These are phyloP conservation scores for Globisporangium spiculum DNA, from an alignment of 352 stramenopile genomes.

Conservation along the genomic window DNA sequence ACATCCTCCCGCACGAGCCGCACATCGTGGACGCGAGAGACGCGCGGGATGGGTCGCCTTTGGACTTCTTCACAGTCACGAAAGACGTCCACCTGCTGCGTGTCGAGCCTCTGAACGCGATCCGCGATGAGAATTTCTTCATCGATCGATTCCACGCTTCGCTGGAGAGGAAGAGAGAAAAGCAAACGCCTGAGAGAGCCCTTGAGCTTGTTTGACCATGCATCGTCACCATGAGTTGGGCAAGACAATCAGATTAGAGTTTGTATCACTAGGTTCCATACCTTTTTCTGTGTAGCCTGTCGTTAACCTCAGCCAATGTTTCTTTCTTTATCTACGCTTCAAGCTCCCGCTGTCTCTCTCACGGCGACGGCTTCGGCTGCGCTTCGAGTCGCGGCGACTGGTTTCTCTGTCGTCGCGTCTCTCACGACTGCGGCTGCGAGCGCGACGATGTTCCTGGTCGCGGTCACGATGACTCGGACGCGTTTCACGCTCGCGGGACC, in stretches of 20 bases:
- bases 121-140: slow-evolving; percentile 51
- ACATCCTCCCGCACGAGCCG: slow-evolving; percentile 59
- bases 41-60: slow-evolving; percentile 20
- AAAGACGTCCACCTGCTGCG: slow-evolving; percentile 54
- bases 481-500: background rate
- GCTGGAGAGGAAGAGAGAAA: slow-evolving; percentile 4
- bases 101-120: slow-evolving; percentile 65
- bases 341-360: slow-evolving; percentile 9
- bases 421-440: slow-evolving; percentile 22
- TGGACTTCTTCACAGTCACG: slow-evolving; percentile 33
- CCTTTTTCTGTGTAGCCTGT: background rate
- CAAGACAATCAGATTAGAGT: background rate
- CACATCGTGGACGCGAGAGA: slow-evolving; percentile 70
- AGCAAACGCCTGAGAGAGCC: slow-evolving; percentile 1
- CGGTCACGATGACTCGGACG: background rate
- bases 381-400: slow-evolving; percentile 16
- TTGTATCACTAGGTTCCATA: background rate
- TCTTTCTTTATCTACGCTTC: slow-evolving; percentile 13
- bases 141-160: slow-evolving; percentile 43
- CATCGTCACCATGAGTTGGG: background rate
- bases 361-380: slow-evolving; percentile 16
- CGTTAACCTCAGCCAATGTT: background rate
- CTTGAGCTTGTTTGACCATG: background rate
- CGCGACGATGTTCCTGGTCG: slow-evolving; percentile 3
- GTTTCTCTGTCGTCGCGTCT: slow-evolving; percentile 8